Base-by-base conservation (phyloP, 1,139 yeast genomes). In the Candida pseudocylindracea region DNA sequence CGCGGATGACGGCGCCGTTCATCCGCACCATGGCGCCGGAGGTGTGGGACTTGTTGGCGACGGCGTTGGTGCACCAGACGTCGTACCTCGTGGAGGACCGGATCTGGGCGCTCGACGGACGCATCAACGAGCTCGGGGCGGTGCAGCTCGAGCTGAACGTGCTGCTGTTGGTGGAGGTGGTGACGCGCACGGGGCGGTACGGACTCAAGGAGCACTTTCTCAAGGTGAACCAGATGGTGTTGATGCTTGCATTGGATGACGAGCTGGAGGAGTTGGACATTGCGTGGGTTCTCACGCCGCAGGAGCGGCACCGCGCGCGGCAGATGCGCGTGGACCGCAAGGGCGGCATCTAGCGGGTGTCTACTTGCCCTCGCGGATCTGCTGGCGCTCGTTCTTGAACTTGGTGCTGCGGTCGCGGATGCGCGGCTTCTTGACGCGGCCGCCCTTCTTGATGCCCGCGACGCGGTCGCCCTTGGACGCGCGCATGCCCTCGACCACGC, bases 91-190 rank as follows among this genome's bases (percentile, higher is more conserved):
- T 80, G 5, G 94, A 85, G 44, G 62, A 66, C 41, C 72, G 72
- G 42, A 56, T 88, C 30, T 66, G 83, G 67, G 57, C 79, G 31
- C 66, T 73, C 36, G 69, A 70, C 34, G 67, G 63, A 39, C 51
- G 48, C 37, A 70, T 81, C 38, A 83, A 79, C 43, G 93, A 79
- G 41, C 54, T 79, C 33, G 96, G 96, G 0, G 73, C 93, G 1
- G 63, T 83, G 28, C 75, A 73, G 40, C 55, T 91, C 33, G 98
- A 91, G 42, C 69, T 79, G 37, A 95, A 85, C 48, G 55, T 85
- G 31, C 71, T 88, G 29, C 60, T 67, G 32, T 62, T 85, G 29
- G 78, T 88, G 33, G 64, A 68, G 34, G 75, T 72, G 39, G 63
- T 43, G 46, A 15, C 20, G 8, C 80, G 52, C 60, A 68, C 48